Base-by-base conservation (phyloP, 768 basidiomycete genomes). In the Suillus weaverae region DNA sequence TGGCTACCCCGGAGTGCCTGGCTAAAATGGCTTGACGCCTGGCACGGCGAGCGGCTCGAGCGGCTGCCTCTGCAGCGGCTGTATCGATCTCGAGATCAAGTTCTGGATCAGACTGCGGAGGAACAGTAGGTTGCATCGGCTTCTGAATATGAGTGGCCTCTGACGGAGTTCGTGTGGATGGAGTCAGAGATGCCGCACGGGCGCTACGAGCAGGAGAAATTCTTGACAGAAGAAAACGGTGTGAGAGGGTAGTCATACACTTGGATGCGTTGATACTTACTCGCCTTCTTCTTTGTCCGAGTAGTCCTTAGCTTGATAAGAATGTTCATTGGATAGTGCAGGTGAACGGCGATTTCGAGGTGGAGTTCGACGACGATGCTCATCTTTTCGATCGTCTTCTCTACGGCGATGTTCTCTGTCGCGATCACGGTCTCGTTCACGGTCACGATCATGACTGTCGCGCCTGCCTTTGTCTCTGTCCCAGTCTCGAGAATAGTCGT, bases 281-380 rank as follows among this genome's bases (percentile, higher is more conserved):
- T 97, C 95, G 83, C 92, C 94, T 83, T 96, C 95, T 80, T 95
- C 92, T 74, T 78, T 89, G 69, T 93, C 92, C 14, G 86, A 85
- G 61, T 84, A 84, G 14, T 75, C 69, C 56, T 65, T 73, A 5
- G 66, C 66, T 8, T 64, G 72, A 13, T 44, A 48, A 48, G 51
- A 68, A 61, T 65, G 70, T 39, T 78, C 73, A 51, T 75, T 71
- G 26, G 69, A 53, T 55, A 51, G 38, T 33, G 64, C 38, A 26
- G 60, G 65, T 35, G 67, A 64, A 32, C 60, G 60, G 3, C 54
- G 60, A 48, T 70, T 69, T 18, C 51, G 48, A 30, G 59, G 61
- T 55, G 70, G 62, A 14, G 67, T 68, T 48, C 70, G 71, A 14
- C 68, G 75, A 41, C 71, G 74, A 66, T 62, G 67, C 30, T 74